Conservation (phyloP, 2,329 filamentous ascomycete species). For the Alternaria viburni region DNA sequence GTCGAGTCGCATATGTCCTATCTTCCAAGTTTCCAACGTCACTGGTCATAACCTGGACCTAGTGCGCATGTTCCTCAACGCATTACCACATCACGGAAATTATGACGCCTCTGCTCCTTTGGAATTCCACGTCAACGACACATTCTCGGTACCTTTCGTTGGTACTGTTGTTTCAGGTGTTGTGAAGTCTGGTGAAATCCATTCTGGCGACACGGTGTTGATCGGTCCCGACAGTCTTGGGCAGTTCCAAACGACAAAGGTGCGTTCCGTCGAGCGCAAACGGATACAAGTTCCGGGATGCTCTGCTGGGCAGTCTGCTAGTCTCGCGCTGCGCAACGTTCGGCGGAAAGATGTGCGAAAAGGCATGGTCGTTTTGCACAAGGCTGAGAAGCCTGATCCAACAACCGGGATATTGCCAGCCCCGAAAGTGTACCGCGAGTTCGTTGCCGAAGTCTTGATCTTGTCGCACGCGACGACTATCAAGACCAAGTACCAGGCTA, state of each 20-base stretch:
- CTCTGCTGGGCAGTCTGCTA: conserved; percentile 89
- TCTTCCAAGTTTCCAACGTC: conserved; percentile 98
- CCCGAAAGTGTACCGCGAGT: conserved; percentile 61
- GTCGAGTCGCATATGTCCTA: conserved; percentile 90
- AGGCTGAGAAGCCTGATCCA: conserved; percentile 69
- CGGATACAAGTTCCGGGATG: conserved; percentile 86
- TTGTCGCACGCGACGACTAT: conserved; percentile 96
- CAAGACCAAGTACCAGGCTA: conserved; percentile 95
- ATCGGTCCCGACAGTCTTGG: conserved; percentile 91
- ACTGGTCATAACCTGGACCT: conserved; percentile 90
- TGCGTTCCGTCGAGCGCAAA: conserved; percentile 94
- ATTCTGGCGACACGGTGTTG: conserved; percentile 86
- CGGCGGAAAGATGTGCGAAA: conserved; percentile 92
- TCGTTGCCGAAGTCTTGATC: conserved; percentile 80
- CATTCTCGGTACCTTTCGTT: conserved; percentile 95
- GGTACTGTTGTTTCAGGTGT: conserved; percentile 96
- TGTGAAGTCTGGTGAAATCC: conserved; percentile 80
- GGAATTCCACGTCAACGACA: conserved; percentile 96
- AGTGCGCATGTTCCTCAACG: conserved; percentile 91
- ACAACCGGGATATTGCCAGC: conserved; percentile 40
- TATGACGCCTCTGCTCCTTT: conserved; percentile 86
- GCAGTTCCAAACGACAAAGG: conserved; percentile 83
- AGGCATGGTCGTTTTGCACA: conserved; percentile 95
- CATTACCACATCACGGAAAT: conserved; percentile 90
- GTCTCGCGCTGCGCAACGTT: conserved; percentile 86